Evolutionary conservation across 2,329 filamentous ascomycete genomes (phyloP), one percentile per base, ranked within the genome.

Genomic region (Colletotrichum sp.): DNA sequence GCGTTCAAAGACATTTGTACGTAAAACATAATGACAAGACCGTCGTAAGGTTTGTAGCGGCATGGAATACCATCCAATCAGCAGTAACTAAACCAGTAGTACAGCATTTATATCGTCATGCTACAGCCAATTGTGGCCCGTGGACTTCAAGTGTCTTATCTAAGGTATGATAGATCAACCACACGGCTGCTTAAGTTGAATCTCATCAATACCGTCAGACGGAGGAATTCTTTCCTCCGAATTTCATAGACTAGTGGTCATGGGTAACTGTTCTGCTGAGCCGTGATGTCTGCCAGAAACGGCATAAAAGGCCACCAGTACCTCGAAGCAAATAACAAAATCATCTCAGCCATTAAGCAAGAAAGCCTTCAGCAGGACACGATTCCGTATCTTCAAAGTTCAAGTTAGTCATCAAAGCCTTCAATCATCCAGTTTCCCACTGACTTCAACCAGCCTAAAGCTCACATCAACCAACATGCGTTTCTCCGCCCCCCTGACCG

Each of bases 401-500:
- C n/a, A 7, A 60, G 16, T 60, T 32, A 30, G 30, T n/a, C 57
- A 13, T 32, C 16, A 5, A 28, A 60, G 57, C 16, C 26, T 21
- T 13, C 24, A 28, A 32, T 2, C 8, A 7, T 10, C 4, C 18
- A 7, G 3, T 64, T 21, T 24, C 30, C 13, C 12, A 21, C 21
- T 21, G 13, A 39, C 32, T 36, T 39, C 60, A 30, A 26, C 7
- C 2, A n/a, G 21, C 28, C 30, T 7, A 10, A 5, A 7, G 6
- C 60, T 21, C 14, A n/a, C 21, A 12, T 4, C 36, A 61, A 24
- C 28, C 28, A 78, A 63, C 28, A 79, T 79, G 78, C 75, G 69
- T 26, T 69, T 77, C 59, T 61, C 64, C 43, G 32, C 34, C 28
- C 24, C 59, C 48, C 5, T 77, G 18, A n/a, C 36, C 21, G n/a